phyloP scores from a whole-genome alignment of 1,284 basidiomycete species.

The Papiliotrema laurentii region DNA sequence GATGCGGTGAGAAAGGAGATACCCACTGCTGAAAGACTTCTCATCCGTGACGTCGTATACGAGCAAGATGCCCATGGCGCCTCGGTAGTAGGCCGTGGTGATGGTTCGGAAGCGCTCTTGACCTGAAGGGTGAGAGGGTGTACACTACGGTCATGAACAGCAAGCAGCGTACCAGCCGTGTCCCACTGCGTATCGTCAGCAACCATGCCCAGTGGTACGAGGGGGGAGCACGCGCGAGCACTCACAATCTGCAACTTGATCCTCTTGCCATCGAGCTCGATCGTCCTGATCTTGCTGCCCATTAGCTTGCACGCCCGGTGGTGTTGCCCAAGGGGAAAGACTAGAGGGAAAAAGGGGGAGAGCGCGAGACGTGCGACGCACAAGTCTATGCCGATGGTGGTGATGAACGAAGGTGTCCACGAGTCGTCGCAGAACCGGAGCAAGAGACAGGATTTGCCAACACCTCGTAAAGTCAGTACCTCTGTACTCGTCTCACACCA shows the following conservation, averaged over 20 bases:
- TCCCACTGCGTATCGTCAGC: conserved; percentile 74
- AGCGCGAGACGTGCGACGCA: conserved; percentile 16
- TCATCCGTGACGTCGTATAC: conserved; percentile 99
- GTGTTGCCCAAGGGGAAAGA: too few relatives aligned
- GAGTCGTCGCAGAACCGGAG: conserved; percentile 99
- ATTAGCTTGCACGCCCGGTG: too few relatives aligned
- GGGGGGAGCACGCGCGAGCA: conserved; percentile 21
- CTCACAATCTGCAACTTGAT: conserved; percentile 99
- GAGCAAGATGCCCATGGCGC: conserved; percentile 97
- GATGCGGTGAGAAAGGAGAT: not conserved
- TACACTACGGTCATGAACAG: too few relatives aligned
- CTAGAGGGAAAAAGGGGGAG: not conserved
- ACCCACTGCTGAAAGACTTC: conserved; percentile 91
- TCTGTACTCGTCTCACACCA: not conserved
- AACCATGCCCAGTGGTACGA: not conserved
- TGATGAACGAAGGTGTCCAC: conserved; percentile 99
- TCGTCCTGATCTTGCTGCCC: conserved; percentile 75
- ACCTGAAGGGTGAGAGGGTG: conserved; percentile 42
- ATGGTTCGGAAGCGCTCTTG: conserved; percentile 99
- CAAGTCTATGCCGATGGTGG: conserved; percentile 72
- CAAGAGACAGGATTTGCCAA: conserved; percentile 97
- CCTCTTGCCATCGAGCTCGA: conserved; percentile 99
- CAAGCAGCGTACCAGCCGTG: conserved; percentile 62
- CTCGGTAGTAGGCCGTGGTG: conserved; percentile 99
- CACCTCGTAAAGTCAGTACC: conserved; percentile 57